Evolutionary conservation across 225 moss, liverwort and hornwort genomes (phyloP).

Genomic region (Pseudisothecium myosuroides): DNA sequence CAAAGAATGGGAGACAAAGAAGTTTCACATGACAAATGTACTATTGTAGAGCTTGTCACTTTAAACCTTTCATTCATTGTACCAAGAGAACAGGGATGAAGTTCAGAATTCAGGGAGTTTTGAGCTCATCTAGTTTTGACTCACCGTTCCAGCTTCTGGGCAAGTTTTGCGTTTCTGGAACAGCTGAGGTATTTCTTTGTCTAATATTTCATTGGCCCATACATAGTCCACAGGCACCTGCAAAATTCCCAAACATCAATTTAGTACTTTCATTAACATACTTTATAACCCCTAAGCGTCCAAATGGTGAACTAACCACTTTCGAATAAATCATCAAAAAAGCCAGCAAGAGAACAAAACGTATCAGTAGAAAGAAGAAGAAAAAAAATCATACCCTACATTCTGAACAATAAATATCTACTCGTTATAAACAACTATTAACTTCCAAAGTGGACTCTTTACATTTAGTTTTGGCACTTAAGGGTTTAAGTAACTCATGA

Average conservation of each 20-base stretch:
- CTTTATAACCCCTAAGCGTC: not conserved
- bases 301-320: not conserved
- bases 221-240: conserved; percentile 87
- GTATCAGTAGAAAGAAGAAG: not conserved
- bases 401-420: not conserved
- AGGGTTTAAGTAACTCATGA: not conserved
- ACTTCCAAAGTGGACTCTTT: not conserved
- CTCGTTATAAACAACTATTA: not conserved
- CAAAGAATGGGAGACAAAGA: not conserved
- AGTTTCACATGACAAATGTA: not conserved
- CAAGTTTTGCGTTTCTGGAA: conserved; percentile 34
- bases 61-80: not conserved
- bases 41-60: not conserved
- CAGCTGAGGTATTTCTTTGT: conserved; percentile 65
- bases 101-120: not conserved
- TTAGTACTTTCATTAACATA: not conserved
- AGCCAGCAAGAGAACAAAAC: not conserved
- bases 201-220: conserved; percentile 85
- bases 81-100: not conserved
- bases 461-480: not conserved
- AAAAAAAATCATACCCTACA: not conserved
- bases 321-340: not conserved
- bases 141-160: conserved; percentile 29
- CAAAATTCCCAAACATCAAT: not conserved
- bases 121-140: not conserved